A percentile compares a stretch with the other conserved stretches of the same genome.
Conservation (phyloP, 345 rosid genomes). For the Corchorus olitorius region DNA sequence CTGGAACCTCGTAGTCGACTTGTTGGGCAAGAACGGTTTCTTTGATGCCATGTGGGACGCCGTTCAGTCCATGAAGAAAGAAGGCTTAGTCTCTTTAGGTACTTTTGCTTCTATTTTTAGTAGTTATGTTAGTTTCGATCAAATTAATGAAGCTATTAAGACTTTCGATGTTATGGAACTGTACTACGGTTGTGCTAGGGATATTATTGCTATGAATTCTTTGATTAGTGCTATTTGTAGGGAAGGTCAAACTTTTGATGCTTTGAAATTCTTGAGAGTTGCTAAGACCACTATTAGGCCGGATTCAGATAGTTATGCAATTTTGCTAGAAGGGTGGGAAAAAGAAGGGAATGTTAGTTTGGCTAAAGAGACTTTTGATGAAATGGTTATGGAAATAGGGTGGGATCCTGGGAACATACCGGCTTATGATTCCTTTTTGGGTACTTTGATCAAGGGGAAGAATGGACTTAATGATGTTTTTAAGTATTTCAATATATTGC, state of each 20-base stretch:
- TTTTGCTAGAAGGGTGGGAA: slow-evolving; percentile 68
- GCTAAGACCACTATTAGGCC: slow-evolving; percentile 44
- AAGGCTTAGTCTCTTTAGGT: slow-evolving; percentile 51
- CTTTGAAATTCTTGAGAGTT: slow-evolving; percentile 39
- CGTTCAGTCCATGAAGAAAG: slow-evolving; percentile 50
- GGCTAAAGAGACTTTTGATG: slow-evolving; percentile 38
- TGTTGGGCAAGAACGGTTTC: slow-evolving; percentile 54
- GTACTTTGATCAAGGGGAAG: slow-evolving; percentile 45
- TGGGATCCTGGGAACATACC: slow-evolving; percentile 58
- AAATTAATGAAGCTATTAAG: slow-evolving; percentile 43
- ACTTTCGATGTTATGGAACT: slow-evolving; percentile 59
- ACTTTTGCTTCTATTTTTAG: slow-evolving; percentile 68
- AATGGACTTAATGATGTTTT: slow-evolving; percentile 45
- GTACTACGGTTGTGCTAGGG: slow-evolving; percentile 46
- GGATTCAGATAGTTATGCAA: slow-evolving; percentile 53
- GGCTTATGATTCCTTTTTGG: slow-evolving; percentile 51
- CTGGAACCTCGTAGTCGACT: slow-evolving; percentile 72
- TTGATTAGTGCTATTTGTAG: slow-evolving; percentile 66
- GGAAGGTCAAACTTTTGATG: slow-evolving; percentile 47
- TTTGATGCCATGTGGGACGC: slow-evolving; percentile 83
- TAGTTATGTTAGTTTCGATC: slow-evolving; percentile 48
- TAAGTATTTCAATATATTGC: slow-evolving; percentile 35
- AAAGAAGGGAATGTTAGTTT: slow-evolving; percentile 43
- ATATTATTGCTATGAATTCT: slow-evolving; percentile 56
- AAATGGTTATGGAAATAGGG: slow-evolving; percentile 54